Conservation (phyloP, 352 stramenopile genomes). For the Aphanomyces invadans region DNA sequence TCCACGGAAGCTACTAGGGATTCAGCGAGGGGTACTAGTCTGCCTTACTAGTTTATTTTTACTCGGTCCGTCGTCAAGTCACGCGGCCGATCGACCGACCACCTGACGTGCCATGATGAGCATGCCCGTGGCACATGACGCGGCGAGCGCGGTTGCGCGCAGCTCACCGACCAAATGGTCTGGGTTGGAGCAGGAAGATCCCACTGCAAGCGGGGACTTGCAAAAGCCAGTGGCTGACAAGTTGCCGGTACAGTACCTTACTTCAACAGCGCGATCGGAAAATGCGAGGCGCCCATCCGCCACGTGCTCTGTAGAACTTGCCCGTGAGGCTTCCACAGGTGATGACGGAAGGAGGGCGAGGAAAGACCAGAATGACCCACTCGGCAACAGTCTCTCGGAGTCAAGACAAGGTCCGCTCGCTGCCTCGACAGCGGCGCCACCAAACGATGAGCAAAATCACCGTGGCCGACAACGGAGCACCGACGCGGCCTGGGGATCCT, state of each 20-base stretch:
- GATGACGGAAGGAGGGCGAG: not conserved
- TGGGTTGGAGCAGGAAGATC: not conserved
- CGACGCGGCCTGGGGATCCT: not conserved
- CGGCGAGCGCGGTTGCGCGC: not conserved
- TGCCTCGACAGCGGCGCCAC: not conserved
- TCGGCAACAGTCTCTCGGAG: not conserved
- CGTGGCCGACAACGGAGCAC: not conserved
- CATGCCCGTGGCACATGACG: not conserved
- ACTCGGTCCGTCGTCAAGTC: not conserved
- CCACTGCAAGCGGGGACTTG: not conserved
- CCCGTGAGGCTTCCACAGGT: not conserved
- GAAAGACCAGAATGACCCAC: not conserved
- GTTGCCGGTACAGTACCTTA: not conserved
- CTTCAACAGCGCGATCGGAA: too few relatives aligned
- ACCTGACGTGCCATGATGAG: not conserved
- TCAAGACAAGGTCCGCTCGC: not conserved
- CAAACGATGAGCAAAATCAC: not conserved
- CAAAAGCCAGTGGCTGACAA: not conserved
- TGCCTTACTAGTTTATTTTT: not conserved
- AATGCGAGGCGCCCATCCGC: not conserved
- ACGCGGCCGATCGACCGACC: not conserved
- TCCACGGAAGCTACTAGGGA: not conserved
- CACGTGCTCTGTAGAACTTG: not conserved
- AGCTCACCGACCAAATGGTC: not conserved
- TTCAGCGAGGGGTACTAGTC: not conserved